Base-by-base conservation (phyloP, 306 rosid genomes). In the Urtica urens region DNA sequence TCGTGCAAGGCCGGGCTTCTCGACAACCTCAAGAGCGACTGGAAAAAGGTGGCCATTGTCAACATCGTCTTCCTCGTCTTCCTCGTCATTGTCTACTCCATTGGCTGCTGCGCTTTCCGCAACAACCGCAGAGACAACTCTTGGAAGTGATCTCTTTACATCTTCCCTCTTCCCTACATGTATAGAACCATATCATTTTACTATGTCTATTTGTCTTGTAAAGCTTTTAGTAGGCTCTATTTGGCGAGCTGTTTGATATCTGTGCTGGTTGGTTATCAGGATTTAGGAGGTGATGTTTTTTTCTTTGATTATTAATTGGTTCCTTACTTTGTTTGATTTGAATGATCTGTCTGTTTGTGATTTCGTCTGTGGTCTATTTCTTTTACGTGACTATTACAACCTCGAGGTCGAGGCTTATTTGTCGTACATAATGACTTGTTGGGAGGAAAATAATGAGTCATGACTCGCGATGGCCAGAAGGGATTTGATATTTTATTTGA, bases 1-100 rank as follows among this genome's bases (percentile, higher is more conserved):
- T 81, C 95, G 12, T 88, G 97, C 73, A 88, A 88, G 55, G 95
- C 78, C 14, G 97, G 90, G 12, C 70, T 88, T 25, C 64, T 88
- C 15, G 82, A 83, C 49, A 81, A 77, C 71, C 14, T 84, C 11
- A 81, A 72, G 70, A 61, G 58, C 9, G 43, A 71, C 19, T 88
- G 93, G 97, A 78, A 76, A 73, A 76, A 68, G 71, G 79, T 68
- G 24, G 81, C 88, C 4, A 15, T 72, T 53, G 58, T 78, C 20
- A 83, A 83, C 66, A 54, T 81, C 10, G 47, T 78, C 5, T 25
- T 78, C 73, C 59, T 83, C 2, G 13, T 88, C 37, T 52, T 83
- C 67, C 93, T 83, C 29, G 44, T 81, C n/a, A 41, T 81, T 17
- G 81, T 88, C 1, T 88, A 81, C 66, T 69, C 86, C 2, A 20